A percentile compares a stretch with the other conserved stretches of the same genome.
phyloP scores from a whole-genome alignment of 2,329 filamentous ascomycete genomes.

The Incumbomyces lentus region DNA sequence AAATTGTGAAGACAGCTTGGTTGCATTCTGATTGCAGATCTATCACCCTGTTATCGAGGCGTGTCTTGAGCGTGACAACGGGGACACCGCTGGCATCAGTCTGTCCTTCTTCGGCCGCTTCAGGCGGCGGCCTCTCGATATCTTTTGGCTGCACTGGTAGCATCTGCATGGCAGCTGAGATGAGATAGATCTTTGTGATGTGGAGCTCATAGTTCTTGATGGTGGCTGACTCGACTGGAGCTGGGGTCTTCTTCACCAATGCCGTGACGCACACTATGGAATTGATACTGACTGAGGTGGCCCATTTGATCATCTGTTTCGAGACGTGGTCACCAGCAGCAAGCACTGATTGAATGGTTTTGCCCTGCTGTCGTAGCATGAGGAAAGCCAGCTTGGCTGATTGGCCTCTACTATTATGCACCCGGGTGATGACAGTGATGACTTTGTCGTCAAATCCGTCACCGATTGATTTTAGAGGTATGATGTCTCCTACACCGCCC shows the following conservation, averaged over 20 bases:
- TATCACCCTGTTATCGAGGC: constrained; percentile 84
- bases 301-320: constrained; percentile 93
- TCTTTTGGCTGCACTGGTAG: constrained; percentile 52
- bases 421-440: constrained; percentile 66
- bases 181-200: constrained; percentile 71
- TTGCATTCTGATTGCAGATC: constrained; percentile 87
- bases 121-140: constrained; percentile 38
- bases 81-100: constrained; percentile 48
- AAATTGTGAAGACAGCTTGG: constrained; percentile 71
- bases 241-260: constrained; percentile 66
- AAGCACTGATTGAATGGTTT: constrained; percentile 73
- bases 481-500: constrained; percentile 44
- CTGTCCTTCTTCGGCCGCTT: constrained; percentile 36
- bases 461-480: constrained; percentile 50
- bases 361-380: constrained; percentile 67
- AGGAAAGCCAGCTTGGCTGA: constrained; percentile 86
- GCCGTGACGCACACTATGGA: constrained; percentile 76
- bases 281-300: constrained; percentile 62
- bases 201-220: constrained; percentile 78
- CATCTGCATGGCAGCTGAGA: constrained; percentile 53
- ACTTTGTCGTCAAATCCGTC: constrained; percentile 58
- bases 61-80: constrained; percentile 69
- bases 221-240: constrained; percentile 78
- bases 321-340: constrained; percentile 49
- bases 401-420: constrained; percentile 81